Conservation (phyloP, 2,329 filamentous ascomycete genomes). For the Corinectria fuckeliana region DNA sequence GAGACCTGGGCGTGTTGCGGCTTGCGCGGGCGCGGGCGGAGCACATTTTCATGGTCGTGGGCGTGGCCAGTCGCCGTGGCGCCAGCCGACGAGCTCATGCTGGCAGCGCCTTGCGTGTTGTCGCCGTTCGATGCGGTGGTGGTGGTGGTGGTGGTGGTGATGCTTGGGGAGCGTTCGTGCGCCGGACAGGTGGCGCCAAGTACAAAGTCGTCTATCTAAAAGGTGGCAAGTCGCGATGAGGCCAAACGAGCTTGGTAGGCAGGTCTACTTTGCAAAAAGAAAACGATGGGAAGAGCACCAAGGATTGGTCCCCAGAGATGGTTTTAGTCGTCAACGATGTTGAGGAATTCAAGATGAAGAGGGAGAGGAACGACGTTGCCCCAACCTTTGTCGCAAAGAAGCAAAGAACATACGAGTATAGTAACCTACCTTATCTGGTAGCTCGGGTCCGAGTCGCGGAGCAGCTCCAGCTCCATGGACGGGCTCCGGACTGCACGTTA, state of each 20-base stretch:
- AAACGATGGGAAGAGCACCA: neutral
- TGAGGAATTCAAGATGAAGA: neutral
- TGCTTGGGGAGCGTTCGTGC: neutral
- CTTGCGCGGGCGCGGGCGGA: conserved; percentile 59
- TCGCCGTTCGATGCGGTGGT: neutral
- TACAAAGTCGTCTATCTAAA: no score
- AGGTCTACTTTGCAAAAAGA: no score
- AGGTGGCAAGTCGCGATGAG: no score
- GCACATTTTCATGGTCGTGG: conserved; percentile 48
- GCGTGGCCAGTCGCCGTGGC: conserved; percentile 36
- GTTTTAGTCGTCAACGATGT: conserved; percentile 6
- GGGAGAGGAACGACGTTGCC: neutral
- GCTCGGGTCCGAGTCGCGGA: neutral
- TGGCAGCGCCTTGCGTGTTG: neutral
- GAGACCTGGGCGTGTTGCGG: conserved; percentile 56
- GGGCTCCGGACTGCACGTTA: no score
- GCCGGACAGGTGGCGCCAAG: no score
- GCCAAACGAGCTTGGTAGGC: no score
- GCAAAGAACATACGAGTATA: neutral
- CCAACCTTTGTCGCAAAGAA: neutral
- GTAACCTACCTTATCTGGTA: neutral
- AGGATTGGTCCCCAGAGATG: neutral
- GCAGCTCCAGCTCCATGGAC: no score
- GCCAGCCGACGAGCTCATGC: conserved; percentile 41
- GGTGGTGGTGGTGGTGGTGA: neutral